These are phyloP conservation scores for Tricholoma furcatifolium DNA, from an alignment of 768 basidiomycete species.

Conservation along the genomic window DNA sequence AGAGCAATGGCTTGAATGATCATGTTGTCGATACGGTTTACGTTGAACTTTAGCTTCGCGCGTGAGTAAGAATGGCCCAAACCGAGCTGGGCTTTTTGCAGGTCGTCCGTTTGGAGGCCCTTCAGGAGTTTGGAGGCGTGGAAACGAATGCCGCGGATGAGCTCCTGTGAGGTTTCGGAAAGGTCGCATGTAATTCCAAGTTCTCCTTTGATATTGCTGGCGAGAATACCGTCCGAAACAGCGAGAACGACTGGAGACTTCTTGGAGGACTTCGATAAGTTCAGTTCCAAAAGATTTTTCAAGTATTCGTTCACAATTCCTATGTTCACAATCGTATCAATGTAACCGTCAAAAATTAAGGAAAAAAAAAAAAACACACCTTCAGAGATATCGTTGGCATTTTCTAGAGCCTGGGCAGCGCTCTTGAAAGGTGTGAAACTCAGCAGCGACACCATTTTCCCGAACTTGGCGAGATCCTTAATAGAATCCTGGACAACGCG, in stretches of 20 bases:
- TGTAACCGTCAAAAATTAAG: background rate
- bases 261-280: slow-evolving; percentile 76
- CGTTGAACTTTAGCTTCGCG: slow-evolving; percentile 97
- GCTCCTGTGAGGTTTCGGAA: slow-evolving; percentile 76
- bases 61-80: slow-evolving; percentile 97
- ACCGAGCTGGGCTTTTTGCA: slow-evolving; percentile 92
- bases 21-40: slow-evolving; percentile 97
- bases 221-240: slow-evolving; percentile 75
- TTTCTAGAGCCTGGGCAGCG: slow-evolving; percentile 92
- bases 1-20: slow-evolving; percentile 99
- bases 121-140: slow-evolving; percentile 90
- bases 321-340: slow-evolving; percentile 27
- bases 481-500: slow-evolving; percentile 83
- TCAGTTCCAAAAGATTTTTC: slow-evolving; percentile 81
- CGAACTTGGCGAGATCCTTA: slow-evolving; percentile 82
- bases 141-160: slow-evolving; percentile 90
- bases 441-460: slow-evolving; percentile 86
- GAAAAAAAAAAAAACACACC: slow-evolving; percentile 46
- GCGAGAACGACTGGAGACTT: slow-evolving; percentile 70
- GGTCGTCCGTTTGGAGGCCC: slow-evolving; percentile 84
- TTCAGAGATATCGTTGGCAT: slow-evolving; percentile 94
- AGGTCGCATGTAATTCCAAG: slow-evolving; percentile 76
- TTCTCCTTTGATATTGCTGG: slow-evolving; percentile 71
- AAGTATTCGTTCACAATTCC: slow-evolving; percentile 86
- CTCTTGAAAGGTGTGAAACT: slow-evolving; percentile 95